Conservation (phyloP, 768 basidiomycete genomes). For the Rhodotorula sphaerocarpa region DNA sequence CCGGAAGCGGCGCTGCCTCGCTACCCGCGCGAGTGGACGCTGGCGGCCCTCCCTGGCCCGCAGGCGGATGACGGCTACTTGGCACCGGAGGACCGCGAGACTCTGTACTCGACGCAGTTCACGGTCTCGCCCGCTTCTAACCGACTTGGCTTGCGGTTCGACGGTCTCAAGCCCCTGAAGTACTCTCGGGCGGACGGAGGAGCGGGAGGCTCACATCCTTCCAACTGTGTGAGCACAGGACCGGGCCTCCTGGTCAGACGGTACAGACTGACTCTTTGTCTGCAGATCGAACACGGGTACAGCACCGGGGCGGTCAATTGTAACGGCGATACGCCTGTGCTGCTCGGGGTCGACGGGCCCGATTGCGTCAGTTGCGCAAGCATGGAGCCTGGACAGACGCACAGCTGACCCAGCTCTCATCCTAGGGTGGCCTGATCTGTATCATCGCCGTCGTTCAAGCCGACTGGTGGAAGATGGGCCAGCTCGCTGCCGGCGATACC, state of each 20-base stretch:
- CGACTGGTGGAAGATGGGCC: constrained; percentile 61
- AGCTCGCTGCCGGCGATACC: constrained; percentile 54
- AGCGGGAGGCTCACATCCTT: constrained; percentile 61
- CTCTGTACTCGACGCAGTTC: constrained; percentile 54
- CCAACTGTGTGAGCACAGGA: constrained; percentile 51
- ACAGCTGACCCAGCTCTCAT: no score
- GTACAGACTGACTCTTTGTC: no score
- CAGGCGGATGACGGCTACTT: constrained; percentile 57
- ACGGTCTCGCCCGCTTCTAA: constrained; percentile 55
- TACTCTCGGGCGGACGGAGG: constrained; percentile 58
- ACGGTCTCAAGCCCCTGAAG: constrained; percentile 48
- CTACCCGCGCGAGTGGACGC: constrained; percentile 52
- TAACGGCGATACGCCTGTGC: constrained; percentile 64
- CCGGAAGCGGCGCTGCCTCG: constrained; percentile 22
- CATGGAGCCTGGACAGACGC: no score
- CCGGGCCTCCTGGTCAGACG: not conserved
- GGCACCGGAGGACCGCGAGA: constrained; percentile 48
- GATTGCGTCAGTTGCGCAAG: constrained; percentile 55
- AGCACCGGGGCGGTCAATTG: constrained; percentile 54
- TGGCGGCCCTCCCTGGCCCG: constrained; percentile 57
- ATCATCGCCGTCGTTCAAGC: constrained; percentile 1
- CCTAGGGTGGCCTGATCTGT: constrained; percentile 49
- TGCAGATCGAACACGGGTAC: constrained; percentile 41
- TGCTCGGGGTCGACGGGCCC: constrained; percentile 57
- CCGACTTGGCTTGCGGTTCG: constrained; percentile 58